A percentile compares a stretch with the other conserved stretches of the same genome.
These are phyloP conservation scores for Picochlorum sp. DNA, from an alignment of 139 green algal genomes.

Conservation along the genomic window DNA sequence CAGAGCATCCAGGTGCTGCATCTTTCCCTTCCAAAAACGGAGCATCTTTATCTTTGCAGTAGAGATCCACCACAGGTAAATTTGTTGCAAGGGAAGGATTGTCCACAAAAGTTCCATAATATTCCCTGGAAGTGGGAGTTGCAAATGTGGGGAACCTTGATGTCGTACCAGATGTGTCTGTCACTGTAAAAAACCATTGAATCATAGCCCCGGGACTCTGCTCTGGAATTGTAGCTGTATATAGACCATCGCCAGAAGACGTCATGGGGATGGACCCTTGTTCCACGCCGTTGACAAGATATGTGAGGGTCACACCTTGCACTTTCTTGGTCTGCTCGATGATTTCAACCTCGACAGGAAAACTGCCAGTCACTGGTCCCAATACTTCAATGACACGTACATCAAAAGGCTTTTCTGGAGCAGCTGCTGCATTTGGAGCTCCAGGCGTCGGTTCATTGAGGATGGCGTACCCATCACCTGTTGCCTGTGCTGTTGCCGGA, in stretches of 20 bases:
- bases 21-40: constrained; percentile 15
- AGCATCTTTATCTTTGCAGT: constrained; percentile 21
- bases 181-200: constrained; percentile 32
- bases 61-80: constrained; percentile 35
- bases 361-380: neutral
- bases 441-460: neutral
- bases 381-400: neutral
- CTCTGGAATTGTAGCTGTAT: constrained; percentile 25
- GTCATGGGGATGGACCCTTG: constrained; percentile 2
- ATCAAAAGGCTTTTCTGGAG: neutral
- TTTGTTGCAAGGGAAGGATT: constrained; percentile 10
- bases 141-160: constrained; percentile 13
- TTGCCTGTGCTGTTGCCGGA: neutral
- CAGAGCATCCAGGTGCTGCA: constrained; percentile 12
- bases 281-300: neutral
- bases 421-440: neutral
- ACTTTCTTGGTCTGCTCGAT: neutral
- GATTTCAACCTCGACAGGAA: neutral
- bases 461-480: neutral
- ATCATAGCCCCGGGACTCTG: constrained; percentile 18
- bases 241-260: constrained; percentile 2
- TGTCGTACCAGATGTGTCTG: constrained; percentile 4
- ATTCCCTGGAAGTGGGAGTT: constrained; percentile 3
- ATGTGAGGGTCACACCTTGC: neutral
- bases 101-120: constrained; percentile 33